These are phyloP conservation scores for Moniliophthora roreri DNA, from an alignment of 1,284 basidiomycete genomes.

Conservation along the genomic window DNA sequence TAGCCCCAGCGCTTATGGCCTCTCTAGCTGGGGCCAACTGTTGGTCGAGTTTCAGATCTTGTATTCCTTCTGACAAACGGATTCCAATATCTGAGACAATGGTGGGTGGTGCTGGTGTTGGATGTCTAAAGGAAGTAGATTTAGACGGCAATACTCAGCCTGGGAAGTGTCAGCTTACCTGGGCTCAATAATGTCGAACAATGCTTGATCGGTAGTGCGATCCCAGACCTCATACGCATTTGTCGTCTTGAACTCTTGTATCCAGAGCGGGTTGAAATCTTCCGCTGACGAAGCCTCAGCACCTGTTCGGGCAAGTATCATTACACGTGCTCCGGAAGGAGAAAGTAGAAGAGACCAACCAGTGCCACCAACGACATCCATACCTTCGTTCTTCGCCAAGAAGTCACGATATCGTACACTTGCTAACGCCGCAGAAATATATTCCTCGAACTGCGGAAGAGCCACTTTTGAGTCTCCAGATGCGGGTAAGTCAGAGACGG, in stretches of 20 bases:
- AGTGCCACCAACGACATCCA: conserved; percentile 62
- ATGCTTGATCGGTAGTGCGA: conserved; percentile 78
- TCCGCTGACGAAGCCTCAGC: conserved; percentile 50
- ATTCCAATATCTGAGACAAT: conserved; percentile 88
- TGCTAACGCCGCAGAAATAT: conserved; percentile 76
- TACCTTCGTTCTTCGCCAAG: conserved; percentile 59
- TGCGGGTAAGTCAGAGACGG: conserved; percentile 1
- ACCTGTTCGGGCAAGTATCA: conserved; percentile 24
- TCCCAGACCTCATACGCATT: conserved; percentile 89
- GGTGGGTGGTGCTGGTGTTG: conserved; percentile 86
- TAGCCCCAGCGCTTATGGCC: conserved; percentile 74
- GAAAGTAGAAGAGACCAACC: conserved; percentile 6
- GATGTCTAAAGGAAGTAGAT: conserved; percentile 54
- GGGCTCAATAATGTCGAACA: conserved; percentile 93
- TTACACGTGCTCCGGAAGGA: neutral
- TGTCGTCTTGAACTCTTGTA: conserved; percentile 81
- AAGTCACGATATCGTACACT: conserved; percentile 89
- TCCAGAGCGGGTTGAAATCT: conserved; percentile 85
- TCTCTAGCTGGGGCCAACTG: conserved; percentile 87
- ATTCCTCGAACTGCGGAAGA: conserved; percentile 83
- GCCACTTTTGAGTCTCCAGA: conserved; percentile 2
- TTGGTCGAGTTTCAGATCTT: conserved; percentile 88
- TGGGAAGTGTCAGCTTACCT: conserved; percentile 46
- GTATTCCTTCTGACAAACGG: conserved; percentile 84
- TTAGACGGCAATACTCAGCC: neutral